A percentile compares a stretch with the other conserved stretches of the same genome.
Evolutionary conservation across 208 protist species (phyloP).

Genomic region (Crithidia thermophila): DNA sequence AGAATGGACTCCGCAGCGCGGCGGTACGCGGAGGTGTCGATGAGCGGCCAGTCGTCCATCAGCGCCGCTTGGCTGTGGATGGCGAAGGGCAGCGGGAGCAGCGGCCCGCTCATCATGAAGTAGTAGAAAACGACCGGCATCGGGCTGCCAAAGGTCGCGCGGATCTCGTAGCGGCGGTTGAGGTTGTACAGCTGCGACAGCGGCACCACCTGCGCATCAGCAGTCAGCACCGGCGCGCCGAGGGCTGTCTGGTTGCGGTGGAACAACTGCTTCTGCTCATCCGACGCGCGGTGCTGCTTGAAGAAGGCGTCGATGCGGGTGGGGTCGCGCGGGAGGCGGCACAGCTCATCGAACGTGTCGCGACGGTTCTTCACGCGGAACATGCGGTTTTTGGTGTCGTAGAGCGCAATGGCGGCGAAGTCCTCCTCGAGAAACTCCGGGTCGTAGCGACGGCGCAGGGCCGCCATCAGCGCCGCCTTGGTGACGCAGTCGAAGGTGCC

Average conservation of each 20-base stretch:
- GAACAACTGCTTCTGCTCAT: conserved; percentile 36
- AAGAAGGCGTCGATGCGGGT: conserved; percentile 33
- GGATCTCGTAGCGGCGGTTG: conserved; percentile 24
- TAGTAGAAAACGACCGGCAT: conserved; percentile 70
- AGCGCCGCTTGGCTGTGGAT: conserved; percentile 62
- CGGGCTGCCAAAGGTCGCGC: conserved; percentile 54
- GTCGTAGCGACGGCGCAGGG: conserved; percentile 33
- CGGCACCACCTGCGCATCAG: conserved; percentile 29
- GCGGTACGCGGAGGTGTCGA: conserved; percentile 78
- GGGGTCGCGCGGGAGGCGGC: conserved; percentile 29
- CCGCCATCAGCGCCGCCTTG: conserved; percentile 51
- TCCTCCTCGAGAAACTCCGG: conserved; percentile 41
- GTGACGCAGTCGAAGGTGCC: conserved; percentile 74
- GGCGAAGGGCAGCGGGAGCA: conserved; percentile 67
- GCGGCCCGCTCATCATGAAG: conserved; percentile 62
- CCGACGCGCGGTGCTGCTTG: conserved; percentile 23
- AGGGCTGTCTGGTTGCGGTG: conserved; percentile 55
- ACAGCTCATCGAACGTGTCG: conserved; percentile 41
- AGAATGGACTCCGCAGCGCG: conserved; percentile 69
- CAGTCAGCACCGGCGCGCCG: conserved; percentile 57
- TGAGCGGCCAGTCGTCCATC: conserved; percentile 84
- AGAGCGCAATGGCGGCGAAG: conserved; percentile 41
- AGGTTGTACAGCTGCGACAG: conserved; percentile 48
- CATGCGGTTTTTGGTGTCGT: conserved; percentile 36
- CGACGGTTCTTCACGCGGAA: conserved; percentile 37